Percentiles rank a stretch among this genome's conserved stretches.
Evolutionary conservation across 345 rosid genomes (phyloP).

Genomic region (Bretschneidera sinensis): DNA sequence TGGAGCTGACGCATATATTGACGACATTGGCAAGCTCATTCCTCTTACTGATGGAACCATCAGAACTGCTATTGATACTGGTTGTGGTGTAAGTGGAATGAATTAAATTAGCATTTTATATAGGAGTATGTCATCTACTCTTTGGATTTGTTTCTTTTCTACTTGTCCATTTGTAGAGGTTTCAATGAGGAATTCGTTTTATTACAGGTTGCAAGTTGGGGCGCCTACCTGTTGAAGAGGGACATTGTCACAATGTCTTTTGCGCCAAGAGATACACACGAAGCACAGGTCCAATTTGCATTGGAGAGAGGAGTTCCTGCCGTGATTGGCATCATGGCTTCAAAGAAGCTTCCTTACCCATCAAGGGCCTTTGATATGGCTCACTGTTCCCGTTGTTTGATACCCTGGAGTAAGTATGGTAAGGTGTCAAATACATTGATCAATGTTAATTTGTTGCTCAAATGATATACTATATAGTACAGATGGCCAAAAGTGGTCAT

Average conservation of each 20-base stretch:
- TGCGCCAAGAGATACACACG: constrained; percentile 97
- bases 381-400: constrained; percentile 94
- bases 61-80: constrained; percentile 92
- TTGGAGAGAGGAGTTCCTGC: constrained; percentile 98
- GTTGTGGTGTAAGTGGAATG: constrained; percentile 95
- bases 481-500: too few species aligned
- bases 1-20: constrained; percentile 95
- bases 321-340: constrained; percentile 79
- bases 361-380: constrained; percentile 97
- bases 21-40: constrained; percentile 68
- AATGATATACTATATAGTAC: not conserved
- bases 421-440: constrained; percentile 21
- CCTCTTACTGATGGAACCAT: constrained; percentile 71
- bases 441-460: not conserved
- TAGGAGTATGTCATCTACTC: not conserved
- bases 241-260: constrained; percentile 74
- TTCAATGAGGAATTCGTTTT: not conserved
- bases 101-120: constrained; percentile 1
- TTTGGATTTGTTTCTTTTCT: constrained; percentile 2
- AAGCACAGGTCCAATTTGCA: constrained; percentile 96
- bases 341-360: constrained; percentile 87
- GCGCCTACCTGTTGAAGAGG: constrained; percentile 86
- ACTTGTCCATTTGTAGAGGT: not conserved
- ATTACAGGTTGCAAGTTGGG: constrained; percentile 89
- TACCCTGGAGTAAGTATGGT: constrained; percentile 78